Conservation (phyloP, 75 land plant genomes). For the Picea glauca region DNA sequence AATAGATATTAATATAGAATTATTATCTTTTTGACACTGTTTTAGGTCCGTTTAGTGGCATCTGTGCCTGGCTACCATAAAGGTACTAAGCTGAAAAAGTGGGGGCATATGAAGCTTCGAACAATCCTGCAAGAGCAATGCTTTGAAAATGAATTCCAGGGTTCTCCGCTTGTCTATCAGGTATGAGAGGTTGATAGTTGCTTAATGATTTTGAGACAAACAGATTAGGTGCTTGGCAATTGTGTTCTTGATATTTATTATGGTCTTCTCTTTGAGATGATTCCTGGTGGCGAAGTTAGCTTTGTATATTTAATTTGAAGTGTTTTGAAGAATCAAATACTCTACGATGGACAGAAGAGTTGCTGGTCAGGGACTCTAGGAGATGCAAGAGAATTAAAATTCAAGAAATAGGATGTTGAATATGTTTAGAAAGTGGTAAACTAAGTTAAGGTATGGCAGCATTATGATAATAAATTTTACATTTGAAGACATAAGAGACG, state of each 20-base stretch:
- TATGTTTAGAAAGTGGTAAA: not conserved
- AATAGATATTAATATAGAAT: not conserved
- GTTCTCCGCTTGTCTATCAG: constrained; percentile 82
- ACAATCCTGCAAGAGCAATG: constrained; percentile 57
- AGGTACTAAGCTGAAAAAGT: constrained; percentile 67
- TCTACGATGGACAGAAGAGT: not conserved
- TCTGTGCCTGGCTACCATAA: constrained; percentile 97
- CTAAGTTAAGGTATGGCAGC: not conserved
- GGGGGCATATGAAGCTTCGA: constrained; percentile 98
- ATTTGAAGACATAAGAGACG: too few relatives aligned
- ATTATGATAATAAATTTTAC: not conserved
- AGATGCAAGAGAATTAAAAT: not conserved
- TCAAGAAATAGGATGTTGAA: not conserved
- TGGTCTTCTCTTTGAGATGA: not conserved
- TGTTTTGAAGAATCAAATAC: not conserved
- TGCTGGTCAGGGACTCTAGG: not conserved
- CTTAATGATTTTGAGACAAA: not conserved
- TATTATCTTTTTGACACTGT: not conserved
- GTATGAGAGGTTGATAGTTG: constrained; percentile 17
- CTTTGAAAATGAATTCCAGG: constrained; percentile 70
- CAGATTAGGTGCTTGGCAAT: not conserved
- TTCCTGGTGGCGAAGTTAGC: not conserved
- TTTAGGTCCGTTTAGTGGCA: constrained; percentile 84
- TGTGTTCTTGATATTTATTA: not conserved
- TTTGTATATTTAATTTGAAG: not conserved